Evolutionary conservation across 1,284 basidiomycete genomes (phyloP).

Genomic region (Peniophora sp.): DNA sequence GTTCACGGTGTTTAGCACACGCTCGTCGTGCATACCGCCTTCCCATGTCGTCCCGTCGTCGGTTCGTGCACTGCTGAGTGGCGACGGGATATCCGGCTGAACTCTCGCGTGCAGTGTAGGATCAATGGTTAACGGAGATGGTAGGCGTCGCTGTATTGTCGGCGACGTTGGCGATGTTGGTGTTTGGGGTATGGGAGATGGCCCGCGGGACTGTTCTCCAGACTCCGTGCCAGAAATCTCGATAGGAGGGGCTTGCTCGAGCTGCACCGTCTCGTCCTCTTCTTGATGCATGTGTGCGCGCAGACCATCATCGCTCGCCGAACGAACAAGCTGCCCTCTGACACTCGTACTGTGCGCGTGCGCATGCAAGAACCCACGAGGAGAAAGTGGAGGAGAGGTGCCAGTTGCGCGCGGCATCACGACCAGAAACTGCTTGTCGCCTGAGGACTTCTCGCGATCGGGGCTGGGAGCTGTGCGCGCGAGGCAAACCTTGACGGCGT

Average conservation of each 20-base stretch:
- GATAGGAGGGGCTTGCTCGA: slow-evolving; percentile 7
- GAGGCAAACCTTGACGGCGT: slow-evolving; percentile 74
- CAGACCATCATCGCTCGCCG: slow-evolving; percentile 21
- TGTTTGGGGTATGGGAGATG: neutral
- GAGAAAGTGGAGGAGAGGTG: slow-evolving; percentile 34
- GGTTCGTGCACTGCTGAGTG: slow-evolving; percentile 34
- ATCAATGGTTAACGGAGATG: slow-evolving; percentile 2
- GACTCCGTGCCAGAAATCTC: neutral
- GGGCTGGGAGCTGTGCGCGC: slow-evolving; percentile 31
- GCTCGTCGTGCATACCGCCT: slow-evolving; percentile 29
- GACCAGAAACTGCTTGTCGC: slow-evolving; percentile 58
- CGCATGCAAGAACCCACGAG: slow-evolving; percentile 31
- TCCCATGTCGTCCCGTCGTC: slow-evolving; percentile 53
- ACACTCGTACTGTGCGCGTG: slow-evolving; percentile 1
- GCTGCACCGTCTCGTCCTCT: slow-evolving; percentile 50
- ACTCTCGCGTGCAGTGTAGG: slow-evolving; percentile 11
- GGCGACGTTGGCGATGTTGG: neutral
- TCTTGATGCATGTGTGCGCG: slow-evolving; percentile 24
- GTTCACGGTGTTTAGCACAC: slow-evolving; percentile 32
- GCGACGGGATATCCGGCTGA: slow-evolving; percentile 39
- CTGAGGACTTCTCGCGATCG: slow-evolving; percentile 26
- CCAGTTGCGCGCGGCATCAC: slow-evolving; percentile 45
- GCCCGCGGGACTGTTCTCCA: neutral
- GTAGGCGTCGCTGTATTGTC: neutral
- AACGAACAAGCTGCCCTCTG: slow-evolving; percentile 24